Percentiles rank a stretch among this genome's conserved stretches.
Conservation (phyloP, 441 rosid genomes). For the Caryocar brasiliense region DNA sequence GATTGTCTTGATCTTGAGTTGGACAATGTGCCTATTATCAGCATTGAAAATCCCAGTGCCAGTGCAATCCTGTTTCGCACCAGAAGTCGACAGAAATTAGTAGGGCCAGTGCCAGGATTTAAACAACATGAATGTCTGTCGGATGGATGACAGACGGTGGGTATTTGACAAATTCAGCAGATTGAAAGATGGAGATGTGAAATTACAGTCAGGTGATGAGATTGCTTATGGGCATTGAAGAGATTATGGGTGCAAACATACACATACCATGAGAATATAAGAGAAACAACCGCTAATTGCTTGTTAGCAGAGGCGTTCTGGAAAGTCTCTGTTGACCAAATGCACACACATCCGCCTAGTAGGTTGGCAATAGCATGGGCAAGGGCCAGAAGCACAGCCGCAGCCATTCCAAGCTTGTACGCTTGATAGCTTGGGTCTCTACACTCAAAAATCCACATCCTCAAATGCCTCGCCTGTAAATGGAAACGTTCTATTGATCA, state of each 20-base stretch:
- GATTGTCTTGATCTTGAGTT: constrained; percentile 53
- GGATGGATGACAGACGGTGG: no score
- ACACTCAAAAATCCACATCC: constrained; percentile 63
- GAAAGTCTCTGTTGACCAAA: constrained; percentile 45
- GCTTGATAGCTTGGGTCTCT: constrained; percentile 70
- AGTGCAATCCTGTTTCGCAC: constrained; percentile 36
- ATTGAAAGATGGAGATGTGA: no score
- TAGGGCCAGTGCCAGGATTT: no score
- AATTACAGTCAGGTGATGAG: no score
- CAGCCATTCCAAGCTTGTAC: constrained; percentile 65
- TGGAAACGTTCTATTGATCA: no score
- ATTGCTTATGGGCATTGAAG: no score
- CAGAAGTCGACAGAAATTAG: neutral
- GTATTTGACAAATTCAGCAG: no score
- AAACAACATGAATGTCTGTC: no score
- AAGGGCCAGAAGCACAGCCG: constrained; percentile 43
- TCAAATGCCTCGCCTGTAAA: constrained; percentile 66
- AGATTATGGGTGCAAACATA: neutral
- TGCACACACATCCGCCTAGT: constrained; percentile 71
- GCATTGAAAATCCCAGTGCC: constrained; percentile 53
- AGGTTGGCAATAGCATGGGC: constrained; percentile 58
- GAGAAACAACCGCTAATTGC: constrained; percentile 72
- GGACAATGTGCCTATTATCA: constrained; percentile 45
- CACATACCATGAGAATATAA: constrained; percentile 66
- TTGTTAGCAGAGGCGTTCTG: constrained; percentile 44